These are phyloP conservation scores for Ceratocystis cacaofunesta DNA, from an alignment of 2,329 filamentous ascomycete species.

Conservation along the genomic window DNA sequence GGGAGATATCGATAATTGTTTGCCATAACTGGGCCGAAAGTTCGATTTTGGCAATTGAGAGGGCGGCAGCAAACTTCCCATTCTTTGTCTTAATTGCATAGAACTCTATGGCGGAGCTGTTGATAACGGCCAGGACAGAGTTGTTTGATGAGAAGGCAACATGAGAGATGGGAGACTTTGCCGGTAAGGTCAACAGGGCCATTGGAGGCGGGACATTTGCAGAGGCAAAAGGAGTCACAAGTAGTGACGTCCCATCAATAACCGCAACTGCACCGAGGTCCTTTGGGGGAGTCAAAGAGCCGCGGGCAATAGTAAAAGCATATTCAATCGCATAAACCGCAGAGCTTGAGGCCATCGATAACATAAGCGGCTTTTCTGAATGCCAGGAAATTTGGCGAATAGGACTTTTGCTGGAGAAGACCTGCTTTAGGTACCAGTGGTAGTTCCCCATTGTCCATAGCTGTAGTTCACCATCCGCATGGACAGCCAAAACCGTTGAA, in stretches of 20 bases:
- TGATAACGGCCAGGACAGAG: conserved; percentile 55
- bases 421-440: conserved; percentile 94
- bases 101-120: conserved; percentile 48
- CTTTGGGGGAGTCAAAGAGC: conserved; percentile 52
- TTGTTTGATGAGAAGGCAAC: conserved; percentile 56
- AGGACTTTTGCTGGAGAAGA: conserved; percentile 39
- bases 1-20: conserved; percentile 8
- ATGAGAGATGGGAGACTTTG: conserved; percentile 52
- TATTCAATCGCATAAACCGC: conserved; percentile 35
- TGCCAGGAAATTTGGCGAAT: conserved; percentile 53
- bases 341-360: conserved; percentile 37
- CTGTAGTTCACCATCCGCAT: conserved; percentile 60
- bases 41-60: conserved; percentile 8
- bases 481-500: conserved; percentile 78
- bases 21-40: background rate
- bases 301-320: conserved; percentile 51
- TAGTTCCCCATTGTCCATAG: conserved; percentile 97
- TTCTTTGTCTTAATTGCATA: conserved; percentile 53
- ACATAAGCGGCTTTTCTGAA: conserved; percentile 62
- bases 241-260: conserved; percentile 65
- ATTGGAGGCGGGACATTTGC: conserved; percentile 88
- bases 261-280: conserved; percentile 72
- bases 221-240: conserved; percentile 69
- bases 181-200: conserved; percentile 59
- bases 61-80: conserved; percentile 25